Evolutionary conservation across 129 eudicot genomes (phyloP), one percentile per base, ranked within the genome.

Genomic region (Pittosporum tobira): DNA sequence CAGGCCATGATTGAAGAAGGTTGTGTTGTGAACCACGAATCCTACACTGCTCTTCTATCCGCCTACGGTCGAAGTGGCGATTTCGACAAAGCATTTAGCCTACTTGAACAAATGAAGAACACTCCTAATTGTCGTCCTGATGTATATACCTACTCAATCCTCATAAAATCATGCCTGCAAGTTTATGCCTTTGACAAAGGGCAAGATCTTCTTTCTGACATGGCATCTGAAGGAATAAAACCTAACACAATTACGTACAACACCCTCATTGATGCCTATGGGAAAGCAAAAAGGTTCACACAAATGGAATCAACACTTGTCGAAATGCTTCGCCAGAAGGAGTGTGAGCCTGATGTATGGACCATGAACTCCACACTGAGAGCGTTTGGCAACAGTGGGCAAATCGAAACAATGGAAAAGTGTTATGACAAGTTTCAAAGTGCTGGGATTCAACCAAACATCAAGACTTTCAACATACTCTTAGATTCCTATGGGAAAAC

Each of bases 351-450:
- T 4, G 98, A 91, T 52, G 95, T 71, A 16, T 91, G 98, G 98
- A 91, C 98, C 58, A 75, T 91, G 96, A 91, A 91, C 77, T 86
- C 95, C 40, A 81, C 98, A 0, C 59, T 91, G 26, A 63, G 98
- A 74, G 98, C 98, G 16, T 91, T 86, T 64, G 98, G 98, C 3
- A 81, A 88, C 77, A 91, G 87, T n/a, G 98, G 98, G 36, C 98
- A 86, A 46, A 86, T 91, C 31, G 98, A 91, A 69, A 83, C 80
- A 77, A 91, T 91, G 96, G 98, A 91, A 64, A 83, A 83, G 47
- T 91, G 96, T 67, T 91, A 91, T 30, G 95, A 86, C 47, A 91
- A 91, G 70, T 91, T 91, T 60, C 94, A 83, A 16, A 62, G 69
- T 49, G 80, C 94, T 8, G 98, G 95, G 28, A 91, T 91, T 52